Percentiles rank a stretch among this genome's conserved stretches.
phyloP scores from a whole-genome alignment of 169 alveolate species.

The Plasmodium knowlesi region DNA sequence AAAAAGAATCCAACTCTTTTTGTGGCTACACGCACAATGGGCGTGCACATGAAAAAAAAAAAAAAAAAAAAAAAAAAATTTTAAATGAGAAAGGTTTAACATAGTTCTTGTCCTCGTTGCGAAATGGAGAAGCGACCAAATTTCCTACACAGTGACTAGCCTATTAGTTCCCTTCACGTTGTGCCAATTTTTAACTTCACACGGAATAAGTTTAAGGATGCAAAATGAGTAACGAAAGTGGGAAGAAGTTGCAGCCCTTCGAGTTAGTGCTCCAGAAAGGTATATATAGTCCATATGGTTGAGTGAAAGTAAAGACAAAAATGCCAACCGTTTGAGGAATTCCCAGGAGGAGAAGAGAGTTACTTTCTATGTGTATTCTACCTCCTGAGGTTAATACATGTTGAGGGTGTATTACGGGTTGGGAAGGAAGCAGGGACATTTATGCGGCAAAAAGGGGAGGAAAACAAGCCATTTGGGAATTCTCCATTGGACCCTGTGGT shows the following conservation, averaged over 20 bases:
- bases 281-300: neutral
- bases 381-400: neutral
- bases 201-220: neutral
- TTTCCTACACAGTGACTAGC: neutral
- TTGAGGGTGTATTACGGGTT: neutral
- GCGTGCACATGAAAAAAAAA: no score
- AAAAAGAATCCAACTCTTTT: neutral
- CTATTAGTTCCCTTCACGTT: neutral
- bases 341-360: neutral
- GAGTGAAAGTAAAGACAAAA: constrained; percentile 7
- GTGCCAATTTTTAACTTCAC: neutral
- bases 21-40: neutral
- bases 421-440: neutral
- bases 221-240: constrained; percentile 24
- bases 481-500: neutral
- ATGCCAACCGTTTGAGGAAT: neutral
- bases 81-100: neutral
- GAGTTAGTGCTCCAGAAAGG: constrained; percentile 72
- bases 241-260: constrained; percentile 44
- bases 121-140: neutral
- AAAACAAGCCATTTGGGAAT: neutral
- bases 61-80: no score
- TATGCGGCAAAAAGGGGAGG: neutral
- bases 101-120: neutral
- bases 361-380: neutral